A percentile compares a stretch with the other conserved stretches of the same genome.
phyloP scores from a whole-genome alignment of 2,329 filamentous ascomycete genomes.

The Bertia moriformis region DNA sequence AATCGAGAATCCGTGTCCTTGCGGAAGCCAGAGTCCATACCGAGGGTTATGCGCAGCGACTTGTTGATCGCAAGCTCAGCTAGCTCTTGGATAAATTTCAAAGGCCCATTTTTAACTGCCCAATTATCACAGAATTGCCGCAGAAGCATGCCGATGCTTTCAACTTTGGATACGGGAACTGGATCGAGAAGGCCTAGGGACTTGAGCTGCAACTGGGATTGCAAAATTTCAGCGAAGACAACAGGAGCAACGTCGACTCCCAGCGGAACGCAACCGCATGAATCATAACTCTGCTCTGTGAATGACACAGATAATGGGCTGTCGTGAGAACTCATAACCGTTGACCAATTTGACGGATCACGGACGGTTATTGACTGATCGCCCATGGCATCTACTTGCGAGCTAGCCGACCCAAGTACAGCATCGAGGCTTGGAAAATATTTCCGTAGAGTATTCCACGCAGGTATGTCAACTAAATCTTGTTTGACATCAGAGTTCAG shows the following conservation, averaged over 20 bases:
- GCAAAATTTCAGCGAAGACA: conserved; percentile 9
- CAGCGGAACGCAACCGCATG: conserved; percentile 13
- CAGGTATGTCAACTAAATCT: background rate
- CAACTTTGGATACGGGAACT: conserved; percentile 7
- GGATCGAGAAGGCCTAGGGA: conserved; percentile 9
- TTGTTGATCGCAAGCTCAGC: conserved; percentile 2
- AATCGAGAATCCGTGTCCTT: conserved; percentile 7
- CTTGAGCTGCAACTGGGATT: conserved; percentile 9
- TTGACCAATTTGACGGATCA: background rate
- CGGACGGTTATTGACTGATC: background rate
- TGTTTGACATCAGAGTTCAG: conserved; percentile 5
- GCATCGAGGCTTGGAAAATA: background rate
- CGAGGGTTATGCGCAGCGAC: conserved; percentile 6
- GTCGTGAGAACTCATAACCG: background rate
- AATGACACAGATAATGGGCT: conserved; percentile 7
- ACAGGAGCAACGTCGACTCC: conserved; percentile 8
- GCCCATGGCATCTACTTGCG: background rate
- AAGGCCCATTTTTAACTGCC: background rate
- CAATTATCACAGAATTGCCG: background rate
- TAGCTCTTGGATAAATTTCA: conserved; percentile 1
- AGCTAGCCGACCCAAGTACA: background rate
- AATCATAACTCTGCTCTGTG: conserved; percentile 8
- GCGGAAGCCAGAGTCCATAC: conserved; percentile 10
- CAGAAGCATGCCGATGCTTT: conserved; percentile 8
- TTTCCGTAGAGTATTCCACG: background rate